Evolutionary conservation across 2,329 filamentous ascomycete genomes (phyloP).

Genomic region (Chrysoporthe cubensis): DNA sequence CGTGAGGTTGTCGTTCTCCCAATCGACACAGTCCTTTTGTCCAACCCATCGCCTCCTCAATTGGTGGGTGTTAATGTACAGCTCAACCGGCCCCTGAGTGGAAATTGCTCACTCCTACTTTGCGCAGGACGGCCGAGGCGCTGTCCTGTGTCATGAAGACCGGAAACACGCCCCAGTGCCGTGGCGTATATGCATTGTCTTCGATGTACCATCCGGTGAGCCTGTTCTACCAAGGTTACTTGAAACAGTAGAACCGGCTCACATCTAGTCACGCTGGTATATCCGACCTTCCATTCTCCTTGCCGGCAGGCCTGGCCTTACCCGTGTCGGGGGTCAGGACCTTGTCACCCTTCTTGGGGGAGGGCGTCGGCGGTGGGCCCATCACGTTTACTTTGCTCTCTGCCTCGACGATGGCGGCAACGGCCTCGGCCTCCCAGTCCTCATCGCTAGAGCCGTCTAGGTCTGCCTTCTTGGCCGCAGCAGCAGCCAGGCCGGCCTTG

Average conservation of each 20-base stretch:
- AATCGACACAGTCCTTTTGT: constrained; percentile 8
- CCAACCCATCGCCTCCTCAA: background rate
- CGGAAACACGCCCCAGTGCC: background rate
- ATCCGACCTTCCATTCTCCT: constrained; percentile 26
- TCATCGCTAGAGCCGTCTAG: constrained; percentile 21
- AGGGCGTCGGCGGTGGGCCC: constrained; percentile 29
- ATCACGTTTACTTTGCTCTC: constrained; percentile 27
- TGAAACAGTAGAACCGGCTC: constrained; percentile 28
- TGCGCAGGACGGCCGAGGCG: background rate
- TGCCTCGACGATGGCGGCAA: constrained; percentile 21
- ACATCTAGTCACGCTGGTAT: constrained; percentile 29
- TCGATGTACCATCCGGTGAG: constrained; percentile 18
- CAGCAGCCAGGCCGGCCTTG: constrained; percentile 19
- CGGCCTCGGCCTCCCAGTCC: constrained; percentile 26
- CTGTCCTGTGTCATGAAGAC: background rate
- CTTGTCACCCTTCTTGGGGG: constrained; percentile 23
- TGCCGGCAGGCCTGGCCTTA: constrained; percentile 16
- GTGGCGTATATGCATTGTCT: constrained; percentile 5
- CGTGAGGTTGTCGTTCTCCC: constrained; percentile 11
- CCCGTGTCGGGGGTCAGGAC: constrained; percentile 18
- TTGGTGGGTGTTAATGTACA: constrained; percentile 9
- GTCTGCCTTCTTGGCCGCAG: constrained; percentile 30
- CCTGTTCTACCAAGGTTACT: constrained; percentile 23
- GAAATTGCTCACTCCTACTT: constrained; percentile 1
- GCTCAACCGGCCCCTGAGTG: background rate